These are phyloP conservation scores for Eucalyptus camaldulensis DNA, from an alignment of 345 rosid genomes.

Conservation along the genomic window DNA sequence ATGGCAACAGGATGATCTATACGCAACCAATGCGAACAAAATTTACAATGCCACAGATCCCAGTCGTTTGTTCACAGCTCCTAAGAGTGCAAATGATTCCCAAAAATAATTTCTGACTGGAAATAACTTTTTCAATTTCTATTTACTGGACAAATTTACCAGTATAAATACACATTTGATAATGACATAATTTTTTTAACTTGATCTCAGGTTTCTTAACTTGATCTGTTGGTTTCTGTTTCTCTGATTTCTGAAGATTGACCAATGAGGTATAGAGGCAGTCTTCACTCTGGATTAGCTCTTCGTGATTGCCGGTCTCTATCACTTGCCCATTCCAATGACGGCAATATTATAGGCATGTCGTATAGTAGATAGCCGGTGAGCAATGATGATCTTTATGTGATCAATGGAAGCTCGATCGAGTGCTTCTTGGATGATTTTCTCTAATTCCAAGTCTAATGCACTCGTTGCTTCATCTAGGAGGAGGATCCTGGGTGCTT, in stretches of 20 bases:
- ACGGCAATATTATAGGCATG: conserved; percentile 24
- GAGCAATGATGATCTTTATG: too few relatives aligned
- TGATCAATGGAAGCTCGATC: too few relatives aligned
- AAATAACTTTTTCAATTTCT: too few relatives aligned
- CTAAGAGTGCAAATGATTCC: background rate
- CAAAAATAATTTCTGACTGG: too few relatives aligned
- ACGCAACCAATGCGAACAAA: background rate
- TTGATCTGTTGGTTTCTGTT: background rate
- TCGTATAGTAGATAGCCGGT: too few relatives aligned
- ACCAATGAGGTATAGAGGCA: conserved; percentile 39
- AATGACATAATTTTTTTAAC: too few relatives aligned
- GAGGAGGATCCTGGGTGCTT: too few relatives aligned
- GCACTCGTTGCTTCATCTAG: too few relatives aligned
- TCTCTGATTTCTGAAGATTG: conserved; percentile 31
- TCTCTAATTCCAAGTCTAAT: too few relatives aligned
- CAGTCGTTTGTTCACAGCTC: background rate
- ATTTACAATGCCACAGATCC: background rate
- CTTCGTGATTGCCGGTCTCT: conserved; percentile 49
- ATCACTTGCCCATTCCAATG: conserved; percentile 29
- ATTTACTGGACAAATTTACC: too few relatives aligned
- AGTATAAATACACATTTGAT: too few relatives aligned
- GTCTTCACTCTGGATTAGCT: conserved; percentile 20
- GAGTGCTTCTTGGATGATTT: too few relatives aligned
- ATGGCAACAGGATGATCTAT: background rate
- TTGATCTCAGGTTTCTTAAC: background rate